A percentile compares a stretch with the other conserved stretches of the same genome.
Evolutionary conservation across 257 asterid genomes (phyloP).

Genomic region (Penstemon barbatus): DNA sequence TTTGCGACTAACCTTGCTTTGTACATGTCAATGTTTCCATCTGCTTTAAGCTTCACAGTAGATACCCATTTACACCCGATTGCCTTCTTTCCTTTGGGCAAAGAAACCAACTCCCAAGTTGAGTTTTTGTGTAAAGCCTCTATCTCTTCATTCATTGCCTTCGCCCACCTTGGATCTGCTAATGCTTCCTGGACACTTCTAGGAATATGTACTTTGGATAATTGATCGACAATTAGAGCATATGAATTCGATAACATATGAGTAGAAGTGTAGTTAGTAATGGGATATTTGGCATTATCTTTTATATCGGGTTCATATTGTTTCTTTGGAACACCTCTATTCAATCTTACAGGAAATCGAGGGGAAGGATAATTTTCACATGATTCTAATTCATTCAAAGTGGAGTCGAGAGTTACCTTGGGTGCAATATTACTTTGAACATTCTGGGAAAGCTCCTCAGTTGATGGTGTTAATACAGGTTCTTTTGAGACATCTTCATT

Average conservation of each 20-base stretch:
- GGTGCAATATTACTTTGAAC: no score
- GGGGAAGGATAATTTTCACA: no score
- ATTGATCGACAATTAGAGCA: no score
- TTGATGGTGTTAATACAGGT: not conserved
- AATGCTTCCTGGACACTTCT: not conserved
- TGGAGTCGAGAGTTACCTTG: no score
- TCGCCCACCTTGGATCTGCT: not conserved
- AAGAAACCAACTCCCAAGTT: not conserved
- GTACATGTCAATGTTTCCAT: not conserved
- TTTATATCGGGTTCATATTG: constrained; percentile 22
- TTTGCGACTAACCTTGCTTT: not conserved
- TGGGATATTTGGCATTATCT: not conserved
- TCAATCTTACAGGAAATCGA: not conserved
- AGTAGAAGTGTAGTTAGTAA: no score
- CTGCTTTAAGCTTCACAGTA: not conserved
- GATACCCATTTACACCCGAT: not conserved
- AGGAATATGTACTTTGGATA: not conserved
- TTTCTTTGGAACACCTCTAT: constrained; percentile 6
- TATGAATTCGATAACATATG: no score
- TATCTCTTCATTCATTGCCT: no score
- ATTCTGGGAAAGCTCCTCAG: not conserved
- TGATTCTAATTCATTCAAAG: no score
- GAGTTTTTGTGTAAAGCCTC: not conserved
- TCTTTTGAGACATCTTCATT: not conserved
- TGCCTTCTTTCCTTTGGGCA: not conserved